Evolutionary conservation across 805 yeast species (phyloP).

Genomic region (Candida sonorensis): DNA sequence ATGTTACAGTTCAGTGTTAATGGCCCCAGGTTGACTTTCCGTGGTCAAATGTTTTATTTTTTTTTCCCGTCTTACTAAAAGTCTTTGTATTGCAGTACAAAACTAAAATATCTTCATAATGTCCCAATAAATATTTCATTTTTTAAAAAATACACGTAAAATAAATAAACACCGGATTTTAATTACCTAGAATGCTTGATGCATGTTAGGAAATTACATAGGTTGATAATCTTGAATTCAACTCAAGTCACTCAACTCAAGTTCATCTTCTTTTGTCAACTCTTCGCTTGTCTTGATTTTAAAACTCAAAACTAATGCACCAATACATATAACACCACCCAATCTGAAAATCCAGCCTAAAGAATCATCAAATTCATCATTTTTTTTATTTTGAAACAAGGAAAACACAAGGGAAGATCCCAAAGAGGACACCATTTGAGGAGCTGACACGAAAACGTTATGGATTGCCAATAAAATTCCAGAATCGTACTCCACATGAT

Average conservation of each 20-base stretch:
- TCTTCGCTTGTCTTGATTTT: slow-evolving; percentile 36
- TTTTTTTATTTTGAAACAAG: slow-evolving; percentile 25
- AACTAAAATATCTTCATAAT: too few relatives aligned
- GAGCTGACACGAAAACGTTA: slow-evolving; percentile 51
- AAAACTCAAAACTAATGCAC: slow-evolving; percentile 37
- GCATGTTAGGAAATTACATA: too few relatives aligned
- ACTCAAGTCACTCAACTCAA: slow-evolving; percentile 3
- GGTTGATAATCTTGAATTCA: too few relatives aligned
- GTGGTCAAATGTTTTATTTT: too few relatives aligned
- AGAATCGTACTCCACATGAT: slow-evolving; percentile 43
- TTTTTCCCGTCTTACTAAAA: too few relatives aligned
- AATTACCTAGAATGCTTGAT: too few relatives aligned
- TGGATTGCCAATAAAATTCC: slow-evolving; percentile 53
- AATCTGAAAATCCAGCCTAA: slow-evolving; percentile 52
- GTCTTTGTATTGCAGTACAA: too few relatives aligned
- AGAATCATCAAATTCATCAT: slow-evolving; percentile 31
- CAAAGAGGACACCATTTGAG: slow-evolving; percentile 48
- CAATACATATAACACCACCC: slow-evolving; percentile 45
- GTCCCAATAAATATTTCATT: too few relatives aligned
- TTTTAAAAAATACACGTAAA: too few relatives aligned
- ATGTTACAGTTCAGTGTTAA: too few relatives aligned
- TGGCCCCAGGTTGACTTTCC: too few relatives aligned
- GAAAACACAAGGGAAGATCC: slow-evolving; percentile 41
- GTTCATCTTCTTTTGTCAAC: slow-evolving; percentile 28
- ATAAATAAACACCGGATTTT: too few relatives aligned